These are phyloP conservation scores for Tetrapisispora arboricola DNA, from an alignment of 805 yeast species.

Conservation along the genomic window DNA sequence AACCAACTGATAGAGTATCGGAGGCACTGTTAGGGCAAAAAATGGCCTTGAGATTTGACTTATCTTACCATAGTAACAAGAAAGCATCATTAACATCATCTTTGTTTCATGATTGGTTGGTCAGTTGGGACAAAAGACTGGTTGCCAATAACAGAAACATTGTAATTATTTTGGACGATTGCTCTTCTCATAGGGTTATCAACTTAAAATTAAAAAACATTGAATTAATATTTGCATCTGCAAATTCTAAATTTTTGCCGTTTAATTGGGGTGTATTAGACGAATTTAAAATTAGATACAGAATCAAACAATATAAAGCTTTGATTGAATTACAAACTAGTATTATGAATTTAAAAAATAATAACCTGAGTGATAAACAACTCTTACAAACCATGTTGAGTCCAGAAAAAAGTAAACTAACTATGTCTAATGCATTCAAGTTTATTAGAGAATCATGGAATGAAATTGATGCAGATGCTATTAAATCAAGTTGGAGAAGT, in stretches of 20 bases:
- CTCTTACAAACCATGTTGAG: slow-evolving; percentile 14
- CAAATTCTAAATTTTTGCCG: slow-evolving; percentile 40
- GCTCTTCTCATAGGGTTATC: slow-evolving; percentile 50
- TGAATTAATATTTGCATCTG: slow-evolving; percentile 31
- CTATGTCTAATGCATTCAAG: slow-evolving; percentile 47
- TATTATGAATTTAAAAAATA: slow-evolving; percentile 1
- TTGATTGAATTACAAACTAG: slow-evolving; percentile 24
- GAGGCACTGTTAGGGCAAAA: slow-evolving; percentile 31
- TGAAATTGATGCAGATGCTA: slow-evolving; percentile 28
- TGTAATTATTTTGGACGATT: slow-evolving; percentile 47
- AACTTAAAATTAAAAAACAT: slow-evolving; percentile 40
- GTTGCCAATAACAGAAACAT: slow-evolving; percentile 40
- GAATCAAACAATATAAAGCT: slow-evolving; percentile 45
- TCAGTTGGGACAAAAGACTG: slow-evolving; percentile 49
- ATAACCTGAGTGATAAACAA: slow-evolving; percentile 5
- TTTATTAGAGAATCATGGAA: slow-evolving; percentile 52
- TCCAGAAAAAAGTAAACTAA: slow-evolving; percentile 35
- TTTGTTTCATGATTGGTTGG: slow-evolving; percentile 51
- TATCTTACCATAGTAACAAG: slow-evolving; percentile 48
- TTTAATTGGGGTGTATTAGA: slow-evolving; percentile 55
- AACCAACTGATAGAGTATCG: slow-evolving; percentile 20
- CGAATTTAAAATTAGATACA: slow-evolving; percentile 48
- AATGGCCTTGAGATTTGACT: slow-evolving; percentile 40
- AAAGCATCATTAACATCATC: slow-evolving; percentile 57
- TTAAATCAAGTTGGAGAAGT: slow-evolving; percentile 36